phyloP scores from a whole-genome alignment of 805 yeast genomes.

The Yarrowia hollandica region DNA sequence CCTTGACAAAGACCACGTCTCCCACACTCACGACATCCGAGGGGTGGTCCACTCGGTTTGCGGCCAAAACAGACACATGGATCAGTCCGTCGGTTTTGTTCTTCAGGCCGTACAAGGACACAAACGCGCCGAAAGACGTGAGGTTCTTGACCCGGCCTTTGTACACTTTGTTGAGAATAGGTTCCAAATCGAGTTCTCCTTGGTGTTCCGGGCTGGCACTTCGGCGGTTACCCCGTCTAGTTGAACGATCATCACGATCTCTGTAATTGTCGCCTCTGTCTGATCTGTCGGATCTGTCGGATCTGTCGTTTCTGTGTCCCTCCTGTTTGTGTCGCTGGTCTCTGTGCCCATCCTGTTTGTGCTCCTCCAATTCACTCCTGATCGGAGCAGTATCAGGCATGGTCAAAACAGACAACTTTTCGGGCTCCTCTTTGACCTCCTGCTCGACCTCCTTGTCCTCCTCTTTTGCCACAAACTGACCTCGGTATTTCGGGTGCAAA shows the following conservation, averaged over 20 bases:
- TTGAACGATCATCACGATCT: conserved; percentile 4
- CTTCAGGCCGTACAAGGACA: conserved; percentile 49
- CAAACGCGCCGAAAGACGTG: conserved; percentile 77
- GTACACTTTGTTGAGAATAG: conserved; percentile 52
- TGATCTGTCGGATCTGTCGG: too few species aligned
- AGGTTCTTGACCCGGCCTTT: conserved; percentile 61
- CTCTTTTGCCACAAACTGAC: neutral
- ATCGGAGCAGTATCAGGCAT: conserved; percentile 14
- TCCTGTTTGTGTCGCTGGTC: too few species aligned
- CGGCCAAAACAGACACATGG: conserved; percentile 67
- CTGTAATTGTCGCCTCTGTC: too few species aligned
- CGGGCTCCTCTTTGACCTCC: conserved; percentile 8
- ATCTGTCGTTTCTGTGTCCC: neutral
- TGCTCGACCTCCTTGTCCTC: conserved; percentile 4
- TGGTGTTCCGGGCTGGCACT: conserved; percentile 34
- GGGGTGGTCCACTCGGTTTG: conserved; percentile 56
- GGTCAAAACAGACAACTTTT: neutral
- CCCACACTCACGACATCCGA: conserved; percentile 55
- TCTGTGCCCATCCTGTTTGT: conserved; percentile 11
- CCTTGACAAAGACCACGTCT: conserved; percentile 66
- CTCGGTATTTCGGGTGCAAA: conserved; percentile 40
- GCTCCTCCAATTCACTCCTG: conserved; percentile 17
- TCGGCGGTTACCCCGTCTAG: neutral
- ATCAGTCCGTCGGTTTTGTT: conserved; percentile 55
- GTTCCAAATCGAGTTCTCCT: conserved; percentile 33